These are phyloP conservation scores for Phytophthora rubi DNA, from an alignment of 352 stramenopile species.

Conservation along the genomic window DNA sequence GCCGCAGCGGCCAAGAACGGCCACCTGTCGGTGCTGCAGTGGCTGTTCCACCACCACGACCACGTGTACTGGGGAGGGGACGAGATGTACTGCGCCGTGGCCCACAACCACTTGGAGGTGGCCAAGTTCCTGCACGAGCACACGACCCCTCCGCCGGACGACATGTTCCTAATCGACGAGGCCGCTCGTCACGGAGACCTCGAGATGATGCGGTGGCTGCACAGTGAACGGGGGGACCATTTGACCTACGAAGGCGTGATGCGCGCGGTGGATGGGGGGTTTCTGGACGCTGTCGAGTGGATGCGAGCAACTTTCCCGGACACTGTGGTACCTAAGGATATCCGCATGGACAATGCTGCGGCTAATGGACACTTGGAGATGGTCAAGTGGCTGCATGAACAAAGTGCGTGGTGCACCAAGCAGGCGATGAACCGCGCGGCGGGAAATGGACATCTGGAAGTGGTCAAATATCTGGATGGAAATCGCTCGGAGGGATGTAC, in stretches of 20 bases:
- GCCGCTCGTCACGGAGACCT: slow-evolving; percentile 35
- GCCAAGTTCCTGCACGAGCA: slow-evolving; percentile 29
- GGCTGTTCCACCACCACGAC: slow-evolving; percentile 41
- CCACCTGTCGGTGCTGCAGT: slow-evolving; percentile 32
- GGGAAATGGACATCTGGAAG: slow-evolving; percentile 24
- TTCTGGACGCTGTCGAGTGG: slow-evolving; percentile 33
- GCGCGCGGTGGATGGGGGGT: slow-evolving; percentile 29
- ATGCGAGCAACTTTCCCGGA: slow-evolving; percentile 26
- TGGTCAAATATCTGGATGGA: slow-evolving; percentile 29
- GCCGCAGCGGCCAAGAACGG: slow-evolving; percentile 29
- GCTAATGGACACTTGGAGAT: slow-evolving; percentile 38
- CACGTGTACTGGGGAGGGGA: slow-evolving; percentile 40
- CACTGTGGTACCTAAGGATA: slow-evolving; percentile 17
- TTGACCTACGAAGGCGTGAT: slow-evolving; percentile 36
- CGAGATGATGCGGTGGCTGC: slow-evolving; percentile 40
- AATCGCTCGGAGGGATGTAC: slow-evolving; percentile 23
- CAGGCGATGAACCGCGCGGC: slow-evolving; percentile 26
- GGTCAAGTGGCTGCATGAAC: slow-evolving; percentile 33
- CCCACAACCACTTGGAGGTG: slow-evolving; percentile 29
- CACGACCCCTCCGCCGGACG: slow-evolving; percentile 24
- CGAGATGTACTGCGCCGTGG: slow-evolving; percentile 37
- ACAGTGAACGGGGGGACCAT: slow-evolving; percentile 22
- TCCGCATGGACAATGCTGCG: slow-evolving; percentile 34
- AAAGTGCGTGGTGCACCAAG: slow-evolving; percentile 22
- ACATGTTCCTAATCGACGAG: slow-evolving; percentile 38